Percentiles rank a stretch among this genome's conserved stretches.
Conservation (phyloP, 2,329 filamentous ascomycete species). For the Pyrenochaeta sp. region DNA sequence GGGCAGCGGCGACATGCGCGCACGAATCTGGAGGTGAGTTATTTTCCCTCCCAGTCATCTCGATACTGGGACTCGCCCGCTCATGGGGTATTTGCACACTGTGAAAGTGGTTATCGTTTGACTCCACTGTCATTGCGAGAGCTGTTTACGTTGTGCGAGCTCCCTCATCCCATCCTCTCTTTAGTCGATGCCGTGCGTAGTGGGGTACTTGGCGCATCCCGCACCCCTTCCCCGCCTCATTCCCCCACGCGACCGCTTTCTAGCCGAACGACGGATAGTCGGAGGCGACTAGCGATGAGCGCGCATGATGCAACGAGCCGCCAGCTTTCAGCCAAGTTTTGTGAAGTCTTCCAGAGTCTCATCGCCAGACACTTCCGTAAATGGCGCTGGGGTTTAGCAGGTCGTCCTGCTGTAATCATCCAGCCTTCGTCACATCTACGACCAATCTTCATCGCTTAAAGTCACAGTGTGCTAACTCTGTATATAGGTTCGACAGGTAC, state of each 20-base stretch:
- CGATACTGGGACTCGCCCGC: neutral
- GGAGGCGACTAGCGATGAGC: neutral
- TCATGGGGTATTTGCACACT: conserved; percentile 1
- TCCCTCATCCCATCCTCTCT: neutral
- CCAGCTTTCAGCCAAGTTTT: neutral
- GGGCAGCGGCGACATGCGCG: conserved; percentile 96
- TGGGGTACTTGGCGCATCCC: conserved; percentile 18
- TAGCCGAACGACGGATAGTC: neutral
- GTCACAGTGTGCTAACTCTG: conserved; percentile 16
- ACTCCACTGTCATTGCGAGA: conserved; percentile 9
- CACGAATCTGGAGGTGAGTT: conserved; percentile 87
- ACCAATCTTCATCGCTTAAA: neutral
- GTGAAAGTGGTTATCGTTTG: conserved; percentile 7
- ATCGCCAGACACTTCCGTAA: neutral
- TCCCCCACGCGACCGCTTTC: conserved; percentile 22
- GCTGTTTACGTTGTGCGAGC: neutral
- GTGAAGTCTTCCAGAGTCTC: neutral
- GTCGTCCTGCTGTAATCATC: neutral
- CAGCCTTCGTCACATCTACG: neutral
- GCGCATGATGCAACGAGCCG: neutral
- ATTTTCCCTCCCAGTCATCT: conserved; percentile 1
- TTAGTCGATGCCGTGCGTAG: conserved; percentile 4
- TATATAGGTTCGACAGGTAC: conserved; percentile 43
- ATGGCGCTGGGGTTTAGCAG: neutral
- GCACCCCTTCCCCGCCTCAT: conserved; percentile 3